These are phyloP conservation scores for Dovyalis caffra DNA, from an alignment of 345 rosid species.

Conservation along the genomic window DNA sequence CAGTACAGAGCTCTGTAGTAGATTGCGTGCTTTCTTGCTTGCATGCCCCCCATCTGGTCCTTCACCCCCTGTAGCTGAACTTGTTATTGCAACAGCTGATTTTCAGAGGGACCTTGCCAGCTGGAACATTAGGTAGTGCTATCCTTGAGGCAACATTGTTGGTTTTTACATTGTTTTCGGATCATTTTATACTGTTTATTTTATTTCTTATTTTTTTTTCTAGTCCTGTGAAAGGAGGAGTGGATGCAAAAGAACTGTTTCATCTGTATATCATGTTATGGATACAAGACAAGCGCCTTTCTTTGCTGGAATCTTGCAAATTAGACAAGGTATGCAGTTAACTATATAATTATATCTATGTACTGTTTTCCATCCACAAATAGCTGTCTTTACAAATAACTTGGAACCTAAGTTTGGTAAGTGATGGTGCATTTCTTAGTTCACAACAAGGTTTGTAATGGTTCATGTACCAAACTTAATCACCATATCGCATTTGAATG, in stretches of 20 bases:
- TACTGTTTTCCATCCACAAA: too few relatives aligned
- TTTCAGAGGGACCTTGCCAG: constrained; percentile 87
- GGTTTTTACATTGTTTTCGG: constrained; percentile 12
- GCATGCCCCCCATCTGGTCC: constrained; percentile 98
- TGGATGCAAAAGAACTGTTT: constrained; percentile 93
- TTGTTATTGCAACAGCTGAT: constrained; percentile 90
- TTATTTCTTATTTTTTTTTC: constrained; percentile 23
- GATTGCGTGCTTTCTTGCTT: constrained; percentile 83
- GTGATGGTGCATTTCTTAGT: not conserved
- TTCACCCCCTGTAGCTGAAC: constrained; percentile 83
- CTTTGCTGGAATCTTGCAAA: constrained; percentile 90
- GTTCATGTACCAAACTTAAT: not conserved
- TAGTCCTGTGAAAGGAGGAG: constrained; percentile 91
- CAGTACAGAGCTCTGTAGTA: constrained; percentile 83
- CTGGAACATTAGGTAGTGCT: constrained; percentile 71
- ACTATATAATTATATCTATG: not conserved
- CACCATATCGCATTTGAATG: not conserved
- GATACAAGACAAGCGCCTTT: constrained; percentile 92
- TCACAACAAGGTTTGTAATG: not conserved
- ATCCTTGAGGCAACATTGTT: not conserved
- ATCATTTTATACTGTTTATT: not conserved
- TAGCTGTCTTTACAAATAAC: too few relatives aligned
- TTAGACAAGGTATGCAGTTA: constrained; percentile 72
- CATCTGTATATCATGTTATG: constrained; percentile 90
- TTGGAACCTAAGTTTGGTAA: too few relatives aligned